Percentiles rank a stretch among this genome's conserved stretches.
These are phyloP conservation scores for Epichloe bromicola DNA, from an alignment of 2,329 filamentous ascomycete species.

Conservation along the genomic window DNA sequence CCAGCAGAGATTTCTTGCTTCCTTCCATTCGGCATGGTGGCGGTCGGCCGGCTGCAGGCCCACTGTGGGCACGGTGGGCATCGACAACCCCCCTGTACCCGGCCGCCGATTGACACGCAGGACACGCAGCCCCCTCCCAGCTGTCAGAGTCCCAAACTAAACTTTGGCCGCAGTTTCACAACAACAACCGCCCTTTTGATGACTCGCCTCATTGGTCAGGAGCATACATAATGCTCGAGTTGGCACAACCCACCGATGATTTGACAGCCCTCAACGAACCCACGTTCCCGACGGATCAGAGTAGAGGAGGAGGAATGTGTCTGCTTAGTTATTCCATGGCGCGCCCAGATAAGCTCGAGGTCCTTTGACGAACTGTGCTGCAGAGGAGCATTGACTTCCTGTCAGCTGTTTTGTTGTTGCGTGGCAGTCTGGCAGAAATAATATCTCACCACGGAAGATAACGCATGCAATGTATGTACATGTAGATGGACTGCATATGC, in stretches of 20 bases:
- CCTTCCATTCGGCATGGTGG: not conserved
- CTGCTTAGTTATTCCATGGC: no score
- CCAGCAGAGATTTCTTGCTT: not conserved
- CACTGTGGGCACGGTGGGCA: not conserved
- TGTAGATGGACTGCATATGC: not conserved
- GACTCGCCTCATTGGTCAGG: no score
- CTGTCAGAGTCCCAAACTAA: no score
- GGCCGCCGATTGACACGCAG: constrained; percentile 4
- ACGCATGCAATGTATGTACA: not conserved
- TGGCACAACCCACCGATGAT: no score
- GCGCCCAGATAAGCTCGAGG: no score
- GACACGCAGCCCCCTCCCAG: not conserved
- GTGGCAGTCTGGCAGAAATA: not conserved
- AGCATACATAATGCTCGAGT: no score
- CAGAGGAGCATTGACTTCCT: not conserved
- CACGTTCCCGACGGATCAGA: no score
- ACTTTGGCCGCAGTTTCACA: no score
- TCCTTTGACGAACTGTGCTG: not conserved
- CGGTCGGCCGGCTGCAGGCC: not conserved
- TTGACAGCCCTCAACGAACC: not conserved
- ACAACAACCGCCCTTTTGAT: no score
- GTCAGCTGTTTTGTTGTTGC: no score
- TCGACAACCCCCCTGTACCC: not conserved
- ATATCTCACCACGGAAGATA: not conserved
- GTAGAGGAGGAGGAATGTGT: no score